Conservation (phyloP, 352 stramenopile species). For the Pythium brachiatum region DNA sequence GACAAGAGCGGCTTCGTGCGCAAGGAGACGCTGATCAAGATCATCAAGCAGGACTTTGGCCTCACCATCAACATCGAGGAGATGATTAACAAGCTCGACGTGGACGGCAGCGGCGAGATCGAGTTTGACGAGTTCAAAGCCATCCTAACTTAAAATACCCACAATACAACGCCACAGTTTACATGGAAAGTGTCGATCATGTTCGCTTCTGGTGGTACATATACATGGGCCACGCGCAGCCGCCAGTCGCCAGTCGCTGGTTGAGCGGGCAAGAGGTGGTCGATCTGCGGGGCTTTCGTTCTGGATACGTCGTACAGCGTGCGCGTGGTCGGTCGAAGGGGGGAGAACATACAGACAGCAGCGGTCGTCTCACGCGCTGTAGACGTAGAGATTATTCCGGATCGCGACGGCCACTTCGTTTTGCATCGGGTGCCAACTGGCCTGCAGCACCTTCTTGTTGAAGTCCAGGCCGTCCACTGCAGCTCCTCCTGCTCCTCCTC, state of each 20-base stretch:
- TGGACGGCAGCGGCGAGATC: constrained; percentile 93
- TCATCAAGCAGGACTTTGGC: constrained; percentile 96
- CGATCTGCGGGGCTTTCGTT: neutral
- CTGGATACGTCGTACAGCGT: neutral
- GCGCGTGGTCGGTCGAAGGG: neutral
- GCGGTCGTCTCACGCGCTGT: constrained; percentile 44
- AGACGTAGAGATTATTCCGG: constrained; percentile 84
- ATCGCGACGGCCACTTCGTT: constrained; percentile 82
- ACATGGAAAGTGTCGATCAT: neutral
- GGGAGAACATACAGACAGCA: neutral
- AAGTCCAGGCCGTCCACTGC: constrained; percentile 64
- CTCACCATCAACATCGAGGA: constrained; percentile 98
- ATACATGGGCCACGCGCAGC: constrained; percentile 2
- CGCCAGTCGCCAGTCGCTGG: neutral
- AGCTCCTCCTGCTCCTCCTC: neutral
- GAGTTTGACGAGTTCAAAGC: constrained; percentile 97
- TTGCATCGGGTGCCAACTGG: constrained; percentile 77
- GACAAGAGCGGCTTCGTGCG: constrained; percentile 93
- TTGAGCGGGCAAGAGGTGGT: neutral
- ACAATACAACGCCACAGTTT: neutral
- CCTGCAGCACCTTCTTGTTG: constrained; percentile 84
- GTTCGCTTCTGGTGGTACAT: constrained; percentile 7
- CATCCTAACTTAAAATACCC: constrained; percentile 58
- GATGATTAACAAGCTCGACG: constrained; percentile 96
- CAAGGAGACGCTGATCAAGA: constrained; percentile 89